Base-by-base conservation (phyloP, 2,329 filamentous ascomycete genomes). In the Ophiostoma sp. region DNA sequence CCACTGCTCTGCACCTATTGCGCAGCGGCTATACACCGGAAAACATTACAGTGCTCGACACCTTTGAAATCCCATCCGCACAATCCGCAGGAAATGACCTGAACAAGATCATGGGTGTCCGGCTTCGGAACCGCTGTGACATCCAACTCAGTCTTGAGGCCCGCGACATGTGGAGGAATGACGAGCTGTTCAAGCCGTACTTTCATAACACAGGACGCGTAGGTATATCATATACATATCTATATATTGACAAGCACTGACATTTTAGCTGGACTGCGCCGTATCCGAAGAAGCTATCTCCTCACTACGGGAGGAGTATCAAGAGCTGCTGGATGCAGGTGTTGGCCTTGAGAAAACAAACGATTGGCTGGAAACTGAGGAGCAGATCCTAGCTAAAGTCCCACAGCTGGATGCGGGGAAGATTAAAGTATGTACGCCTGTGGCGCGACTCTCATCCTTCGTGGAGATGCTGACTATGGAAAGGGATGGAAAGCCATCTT, bases 151-250 rank as follows among this genome's bases (percentile, higher is more conserved):
- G 63, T 36, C 63, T 64, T 18, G 63, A 64, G 18, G 63, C 63
- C 6, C 42, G 63, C 18, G 63, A 64, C 18, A 64, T 64, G 63
- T 64, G 63, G 63, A n/a, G 63, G 9, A 44, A 64, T 27, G 41
- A 64, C 27, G 63, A 47, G 41, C 63, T 64, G 42, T 64, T 64
- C 14, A 64, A 38, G 63, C 63, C 63, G 42, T 64, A 14, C n/a
- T 64, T 64, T 47, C 63, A 64, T 42, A 64, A 64, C 42, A 64
- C 63, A 4, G 63, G 63, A 27, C n/a, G 62, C 36, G 58, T 62
- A 41, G 36, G 55, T 4, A 18, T 27, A 27, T 8, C 18, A 27
- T 27, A 4, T 7, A 55, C 4, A 9, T 8, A 27, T 55, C 8
- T 9, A 55, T 27, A 9, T 9, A 11, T 60, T 16, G 27, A 16